A percentile compares a stretch with the other conserved stretches of the same genome.
Conservation (phyloP, 2,329 filamentous ascomycete genomes). For the Xylariaceae sp. region DNA sequence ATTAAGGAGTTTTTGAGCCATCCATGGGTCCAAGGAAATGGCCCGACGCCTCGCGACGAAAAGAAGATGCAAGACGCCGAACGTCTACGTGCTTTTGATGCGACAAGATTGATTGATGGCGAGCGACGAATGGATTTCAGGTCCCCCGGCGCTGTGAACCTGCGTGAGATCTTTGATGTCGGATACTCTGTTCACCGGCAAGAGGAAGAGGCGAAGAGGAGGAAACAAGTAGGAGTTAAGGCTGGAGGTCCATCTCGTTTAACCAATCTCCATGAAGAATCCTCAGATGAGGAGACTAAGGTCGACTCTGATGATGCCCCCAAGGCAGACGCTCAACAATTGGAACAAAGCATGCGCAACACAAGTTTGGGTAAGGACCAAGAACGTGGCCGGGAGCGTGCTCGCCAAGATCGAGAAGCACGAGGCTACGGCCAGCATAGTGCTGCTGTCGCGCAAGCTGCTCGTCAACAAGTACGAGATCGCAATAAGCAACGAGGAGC, state of each 20-base stretch:
- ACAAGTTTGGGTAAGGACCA: slow-evolving; percentile 71
- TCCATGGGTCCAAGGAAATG: slow-evolving; percentile 83
- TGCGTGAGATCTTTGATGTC: slow-evolving; percentile 97
- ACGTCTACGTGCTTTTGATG: slow-evolving; percentile 63
- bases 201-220: slow-evolving; percentile 92
- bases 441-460: slow-evolving; percentile 81
- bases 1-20: slow-evolving; percentile 94
- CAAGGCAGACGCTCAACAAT: slow-evolving; percentile 61
- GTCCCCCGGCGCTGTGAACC: slow-evolving; percentile 91
- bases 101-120: slow-evolving; percentile 58
- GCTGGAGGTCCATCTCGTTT: slow-evolving; percentile 64
- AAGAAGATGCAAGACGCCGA: slow-evolving; percentile 57
- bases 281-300: slow-evolving; percentile 65
- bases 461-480: slow-evolving; percentile 77
- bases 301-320: slow-evolving; percentile 56
- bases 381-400: slow-evolving; percentile 57
- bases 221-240: slow-evolving; percentile 81
- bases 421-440: slow-evolving; percentile 91
- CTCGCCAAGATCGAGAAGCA: slow-evolving; percentile 52
- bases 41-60: slow-evolving; percentile 64
- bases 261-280: slow-evolving; percentile 73
- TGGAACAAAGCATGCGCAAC: slow-evolving; percentile 88
- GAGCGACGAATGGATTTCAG: slow-evolving; percentile 88
- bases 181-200: slow-evolving; percentile 97
- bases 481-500: slow-evolving; percentile 74